Conservation (phyloP, 1,139 yeast species). For the Suhomyces yuchorum region DNA sequence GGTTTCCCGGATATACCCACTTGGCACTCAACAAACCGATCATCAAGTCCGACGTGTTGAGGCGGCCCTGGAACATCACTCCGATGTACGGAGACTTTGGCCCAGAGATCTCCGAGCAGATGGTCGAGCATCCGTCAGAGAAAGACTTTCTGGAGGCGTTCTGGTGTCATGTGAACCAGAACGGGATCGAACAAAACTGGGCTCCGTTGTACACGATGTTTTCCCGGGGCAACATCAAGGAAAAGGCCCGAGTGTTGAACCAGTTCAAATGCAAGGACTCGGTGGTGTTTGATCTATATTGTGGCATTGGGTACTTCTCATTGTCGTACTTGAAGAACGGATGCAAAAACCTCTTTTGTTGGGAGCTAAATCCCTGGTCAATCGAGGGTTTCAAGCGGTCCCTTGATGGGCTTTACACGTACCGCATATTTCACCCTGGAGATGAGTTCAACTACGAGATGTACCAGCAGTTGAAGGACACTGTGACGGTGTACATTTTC, state of each 20-base stretch:
- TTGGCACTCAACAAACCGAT: conserved; percentile 76
- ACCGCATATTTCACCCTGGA: conserved; percentile 31
- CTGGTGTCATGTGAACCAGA: conserved; percentile 75
- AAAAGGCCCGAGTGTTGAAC: conserved; percentile 63
- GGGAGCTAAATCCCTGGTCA: conserved; percentile 90
- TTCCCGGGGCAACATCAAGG: conserved; percentile 85
- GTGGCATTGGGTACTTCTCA: conserved; percentile 87
- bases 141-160: conserved; percentile 54
- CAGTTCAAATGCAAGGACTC: conserved; percentile 32
- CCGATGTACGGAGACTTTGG: conserved; percentile 74
- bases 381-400: conserved; percentile 69
- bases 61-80: conserved; percentile 61
- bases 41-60: conserved; percentile 52
- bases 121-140: conserved; percentile 40
- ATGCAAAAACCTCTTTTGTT: conserved; percentile 61
- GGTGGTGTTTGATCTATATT: conserved; percentile 68
- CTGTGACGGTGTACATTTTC: conserved; percentile 44
- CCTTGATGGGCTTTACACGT: conserved; percentile 48
- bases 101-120: conserved; percentile 30
- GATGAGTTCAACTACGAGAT: conserved; percentile 31
- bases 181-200: conserved; percentile 80
- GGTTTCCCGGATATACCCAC: conserved; percentile 48
- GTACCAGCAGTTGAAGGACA: conserved; percentile 10
- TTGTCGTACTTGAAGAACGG: conserved; percentile 62
- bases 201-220: conserved; percentile 88